Conservation (phyloP, 108 stramenopile species). For the Seminavis robusta region DNA sequence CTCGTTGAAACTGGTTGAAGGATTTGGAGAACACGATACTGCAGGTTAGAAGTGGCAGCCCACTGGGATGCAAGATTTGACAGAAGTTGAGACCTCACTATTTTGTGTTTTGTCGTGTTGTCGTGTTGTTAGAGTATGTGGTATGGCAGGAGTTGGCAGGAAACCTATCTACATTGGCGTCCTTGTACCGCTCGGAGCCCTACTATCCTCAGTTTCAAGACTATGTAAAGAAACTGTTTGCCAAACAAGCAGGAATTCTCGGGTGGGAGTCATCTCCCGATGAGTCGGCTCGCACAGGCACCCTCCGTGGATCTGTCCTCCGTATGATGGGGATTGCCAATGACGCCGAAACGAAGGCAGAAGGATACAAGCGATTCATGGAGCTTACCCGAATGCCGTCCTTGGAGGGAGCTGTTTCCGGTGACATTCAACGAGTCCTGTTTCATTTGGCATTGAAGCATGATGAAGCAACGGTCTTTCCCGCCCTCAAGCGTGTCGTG, state of each 20-base stretch:
- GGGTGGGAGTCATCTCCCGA: slow-evolving; percentile 3
- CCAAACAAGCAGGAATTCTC: slow-evolving; percentile 2
- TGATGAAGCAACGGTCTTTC: slow-evolving; percentile 9
- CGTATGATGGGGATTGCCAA: slow-evolving; percentile 4
- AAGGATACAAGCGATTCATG: background rate
- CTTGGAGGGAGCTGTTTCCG: background rate
- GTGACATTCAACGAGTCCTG: slow-evolving; percentile 12
- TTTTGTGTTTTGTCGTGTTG: background rate
- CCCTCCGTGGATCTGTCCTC: slow-evolving; percentile 4
- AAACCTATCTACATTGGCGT: background rate
- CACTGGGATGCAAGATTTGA: background rate
- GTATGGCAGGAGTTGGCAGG: slow-evolving; percentile 16
- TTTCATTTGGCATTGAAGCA: slow-evolving; percentile 7
- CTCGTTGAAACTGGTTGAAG: slow-evolving; percentile 3
- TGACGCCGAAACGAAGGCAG: background rate
- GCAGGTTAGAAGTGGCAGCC: slow-evolving; percentile 3
- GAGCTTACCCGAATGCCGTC: background rate
- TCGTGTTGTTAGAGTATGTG: slow-evolving; percentile 1
- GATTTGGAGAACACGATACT: slow-evolving; percentile 13
- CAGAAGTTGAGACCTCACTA: background rate
- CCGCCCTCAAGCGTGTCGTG: background rate
- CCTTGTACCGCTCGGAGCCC: slow-evolving; percentile 6
- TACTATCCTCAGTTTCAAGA: slow-evolving; percentile 12
- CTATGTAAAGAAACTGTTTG: background rate
- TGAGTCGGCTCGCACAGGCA: slow-evolving; percentile 8